These are phyloP conservation scores for Sporothrix phasma DNA, from an alignment of 2,329 filamentous ascomycete genomes.

Conservation along the genomic window DNA sequence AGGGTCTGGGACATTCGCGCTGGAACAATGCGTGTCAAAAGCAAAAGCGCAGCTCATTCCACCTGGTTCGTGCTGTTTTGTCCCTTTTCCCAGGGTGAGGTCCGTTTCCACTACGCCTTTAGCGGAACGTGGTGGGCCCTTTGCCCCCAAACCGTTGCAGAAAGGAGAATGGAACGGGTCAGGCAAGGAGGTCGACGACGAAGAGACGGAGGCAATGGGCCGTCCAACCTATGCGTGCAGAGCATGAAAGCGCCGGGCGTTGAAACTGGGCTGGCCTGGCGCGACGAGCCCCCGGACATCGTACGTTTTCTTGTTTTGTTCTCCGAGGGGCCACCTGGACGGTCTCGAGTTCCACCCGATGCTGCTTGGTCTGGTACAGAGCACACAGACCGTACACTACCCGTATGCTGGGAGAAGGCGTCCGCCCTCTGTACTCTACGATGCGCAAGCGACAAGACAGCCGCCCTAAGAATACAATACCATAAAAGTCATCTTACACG, in stretches of 20 bases:
- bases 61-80: background rate
- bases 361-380: too few relatives aligned
- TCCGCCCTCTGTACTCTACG: too few relatives aligned
- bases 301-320: background rate
- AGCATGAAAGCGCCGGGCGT: background rate
- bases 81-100: background rate
- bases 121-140: background rate
- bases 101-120: conserved; percentile 1
- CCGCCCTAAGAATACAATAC: too few relatives aligned
- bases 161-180: background rate
- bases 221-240: background rate
- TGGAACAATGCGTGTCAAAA: conserved; percentile 2
- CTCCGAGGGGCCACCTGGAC: background rate
- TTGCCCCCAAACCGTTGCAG: conserved; percentile 2
- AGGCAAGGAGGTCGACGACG: background rate
- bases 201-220: background rate
- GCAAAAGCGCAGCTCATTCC: background rate
- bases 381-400: too few relatives aligned
- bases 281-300: background rate
- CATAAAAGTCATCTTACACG: too few relatives aligned
- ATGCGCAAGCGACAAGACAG: too few relatives aligned
- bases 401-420: too few relatives aligned
- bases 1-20: background rate
- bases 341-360: background rate
- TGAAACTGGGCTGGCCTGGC: background rate